These are phyloP conservation scores for Kodamaea leandrae DNA, from an alignment of 805 yeast genomes.

Conservation along the genomic window DNA sequence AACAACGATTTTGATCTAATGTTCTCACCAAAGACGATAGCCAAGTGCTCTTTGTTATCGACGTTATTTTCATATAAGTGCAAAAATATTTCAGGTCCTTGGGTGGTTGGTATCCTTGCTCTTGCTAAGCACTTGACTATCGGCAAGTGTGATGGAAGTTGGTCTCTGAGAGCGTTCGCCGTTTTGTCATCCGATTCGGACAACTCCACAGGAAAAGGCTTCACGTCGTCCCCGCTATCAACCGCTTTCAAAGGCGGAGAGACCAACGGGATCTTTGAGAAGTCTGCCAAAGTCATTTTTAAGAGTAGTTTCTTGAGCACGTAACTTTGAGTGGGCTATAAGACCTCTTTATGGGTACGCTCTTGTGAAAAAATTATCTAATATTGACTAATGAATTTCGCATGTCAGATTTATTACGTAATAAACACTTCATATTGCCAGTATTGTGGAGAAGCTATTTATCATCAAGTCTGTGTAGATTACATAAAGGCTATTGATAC, in stretches of 20 bases:
- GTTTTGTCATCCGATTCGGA: constrained; percentile 6
- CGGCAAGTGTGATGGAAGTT: constrained; percentile 58
- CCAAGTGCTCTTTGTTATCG: constrained; percentile 92
- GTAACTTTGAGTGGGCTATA: not conserved
- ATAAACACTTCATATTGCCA: not conserved
- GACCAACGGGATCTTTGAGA: constrained; percentile 14
- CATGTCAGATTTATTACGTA: not conserved
- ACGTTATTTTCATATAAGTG: constrained; percentile 84
- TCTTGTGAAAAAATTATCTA: constrained; percentile 3
- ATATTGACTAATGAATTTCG: constrained; percentile 6
- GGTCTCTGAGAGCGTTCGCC: constrained; percentile 26
- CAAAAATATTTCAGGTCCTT: constrained; percentile 89
- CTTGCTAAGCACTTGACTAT: constrained; percentile 83
- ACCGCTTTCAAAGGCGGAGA: constrained; percentile 13
- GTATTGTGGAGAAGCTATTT: too few relatives aligned
- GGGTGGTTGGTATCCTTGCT: constrained; percentile 94
- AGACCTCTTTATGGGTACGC: not conserved
- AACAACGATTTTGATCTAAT: constrained; percentile 76
- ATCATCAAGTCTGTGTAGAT: too few relatives aligned
- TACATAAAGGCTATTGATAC: too few relatives aligned
- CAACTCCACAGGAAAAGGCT: not conserved
- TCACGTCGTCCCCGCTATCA: constrained; percentile 1
- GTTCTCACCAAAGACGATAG: constrained; percentile 94
- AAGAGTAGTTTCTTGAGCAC: not conserved
- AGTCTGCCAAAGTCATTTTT: constrained; percentile 7